Conservation (phyloP, 148 eudicot species). For the Nepenthes mirabilis region DNA sequence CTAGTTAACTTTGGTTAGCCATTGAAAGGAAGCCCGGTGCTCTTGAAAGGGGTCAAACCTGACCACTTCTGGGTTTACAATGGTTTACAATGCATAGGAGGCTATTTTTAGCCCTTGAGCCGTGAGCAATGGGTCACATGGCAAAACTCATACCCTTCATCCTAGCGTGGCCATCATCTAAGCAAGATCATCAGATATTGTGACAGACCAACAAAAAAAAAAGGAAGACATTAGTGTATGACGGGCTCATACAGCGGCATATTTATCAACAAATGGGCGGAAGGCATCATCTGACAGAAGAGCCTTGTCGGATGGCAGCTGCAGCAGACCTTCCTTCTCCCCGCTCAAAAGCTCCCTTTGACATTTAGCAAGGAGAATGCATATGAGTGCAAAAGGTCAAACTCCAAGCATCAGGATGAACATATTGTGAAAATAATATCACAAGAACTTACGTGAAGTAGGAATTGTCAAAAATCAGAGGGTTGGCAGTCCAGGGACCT, state of each 20-base stretch:
- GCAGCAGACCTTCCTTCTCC: slow-evolving; percentile 90
- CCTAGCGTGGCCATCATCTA: neutral
- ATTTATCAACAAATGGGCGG: slow-evolving; percentile 86
- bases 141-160: neutral
- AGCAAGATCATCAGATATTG: neutral
- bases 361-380: neutral
- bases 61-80: too few species aligned
- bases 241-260: slow-evolving; percentile 43
- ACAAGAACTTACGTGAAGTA: slow-evolving; percentile 55
- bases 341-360: slow-evolving; percentile 77
- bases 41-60: too few species aligned
- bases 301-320: slow-evolving; percentile 84
- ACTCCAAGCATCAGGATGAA: neutral
- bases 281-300: slow-evolving; percentile 62
- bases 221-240: neutral
- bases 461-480: slow-evolving; percentile 76
- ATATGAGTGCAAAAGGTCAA: neutral
- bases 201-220: neutral
- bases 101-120: too few species aligned
- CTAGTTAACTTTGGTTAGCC: too few species aligned
- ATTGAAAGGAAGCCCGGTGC: too few species aligned
- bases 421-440: neutral
- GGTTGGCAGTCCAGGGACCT: slow-evolving; percentile 89
- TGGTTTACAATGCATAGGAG: too few species aligned
- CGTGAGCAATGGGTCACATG: too few species aligned